phyloP scores from a whole-genome alignment of 2,329 filamentous ascomycete species.

The Aspergillus fijiensis region DNA sequence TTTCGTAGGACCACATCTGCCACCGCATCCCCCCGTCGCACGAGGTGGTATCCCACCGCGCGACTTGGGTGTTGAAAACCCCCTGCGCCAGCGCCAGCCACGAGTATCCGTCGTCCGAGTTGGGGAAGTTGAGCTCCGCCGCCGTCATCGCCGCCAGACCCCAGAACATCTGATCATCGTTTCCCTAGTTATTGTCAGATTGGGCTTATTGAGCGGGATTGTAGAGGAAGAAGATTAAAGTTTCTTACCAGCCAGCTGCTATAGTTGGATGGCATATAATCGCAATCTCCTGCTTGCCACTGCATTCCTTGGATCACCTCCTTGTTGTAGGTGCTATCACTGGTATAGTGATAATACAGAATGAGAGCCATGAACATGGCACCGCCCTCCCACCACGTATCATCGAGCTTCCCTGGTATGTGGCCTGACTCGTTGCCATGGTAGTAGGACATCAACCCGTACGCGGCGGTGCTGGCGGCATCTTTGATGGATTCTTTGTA shows the following conservation, averaged over 20 bases:
- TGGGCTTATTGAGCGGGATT: no score
- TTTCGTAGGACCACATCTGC: conserved; percentile 36
- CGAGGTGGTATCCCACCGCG: conserved; percentile 64
- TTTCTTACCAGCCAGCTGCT: conserved; percentile 18
- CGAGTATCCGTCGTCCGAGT: conserved; percentile 56
- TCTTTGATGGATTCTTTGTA: conserved; percentile 43
- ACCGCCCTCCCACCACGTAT: conserved; percentile 75
- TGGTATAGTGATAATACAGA: conserved; percentile 46
- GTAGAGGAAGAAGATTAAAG: no score
- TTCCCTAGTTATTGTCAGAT: conserved; percentile 43
- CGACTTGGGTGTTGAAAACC: conserved; percentile 75
- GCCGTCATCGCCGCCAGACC: conserved; percentile 57
- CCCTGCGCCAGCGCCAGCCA: conserved; percentile 79
- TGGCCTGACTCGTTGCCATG: conserved; percentile 52
- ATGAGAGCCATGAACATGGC: conserved; percentile 49
- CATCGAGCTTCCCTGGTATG: conserved; percentile 59
- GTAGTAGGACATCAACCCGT: conserved; percentile 55
- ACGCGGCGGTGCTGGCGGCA: conserved; percentile 45
- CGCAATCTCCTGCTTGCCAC: conserved; percentile 40
- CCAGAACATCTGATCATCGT: conserved; percentile 62
- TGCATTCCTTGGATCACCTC: conserved; percentile 38
- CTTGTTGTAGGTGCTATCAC: conserved; percentile 41
- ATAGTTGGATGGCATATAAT: conserved; percentile 45
- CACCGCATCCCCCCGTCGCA: conserved; percentile 68
- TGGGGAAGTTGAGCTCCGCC: conserved; percentile 48